Base-by-base conservation (phyloP, 1,139 yeast species). In the Pneumocystis carinii region DNA sequence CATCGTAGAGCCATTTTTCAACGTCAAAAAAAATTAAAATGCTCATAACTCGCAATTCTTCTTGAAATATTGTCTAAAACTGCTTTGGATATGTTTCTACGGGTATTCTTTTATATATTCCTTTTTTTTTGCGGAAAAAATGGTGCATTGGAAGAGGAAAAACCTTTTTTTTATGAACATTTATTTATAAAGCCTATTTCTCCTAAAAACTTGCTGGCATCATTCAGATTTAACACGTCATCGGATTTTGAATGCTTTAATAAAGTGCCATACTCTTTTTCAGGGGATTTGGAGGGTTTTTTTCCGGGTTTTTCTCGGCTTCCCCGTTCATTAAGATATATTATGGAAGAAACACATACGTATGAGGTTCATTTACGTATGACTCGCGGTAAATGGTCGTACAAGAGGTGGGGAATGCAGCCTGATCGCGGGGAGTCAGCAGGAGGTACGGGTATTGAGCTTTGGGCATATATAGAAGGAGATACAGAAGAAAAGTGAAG, bases 401-500 rank as follows among this genome's bases (percentile, higher is more conserved):
- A 90, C 0, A 88, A 86, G 66, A 76, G 81, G 6, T 92, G 97
- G 95, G 98, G 98, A 0, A 76, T 79, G 61, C 78, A 88, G 62
- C 97, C 97, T 0, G 75, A 77, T 61, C 76, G 82, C 68, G 99
- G 99, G 0, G 71, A 74, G 14, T 77, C 75, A 64, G 80, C 90
- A 63, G 98, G 98, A 29, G 98, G 98, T 1, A 87, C 94, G 2
- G 99, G 99, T 41, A 96, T 92, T 12, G 99, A 94, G 73, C 72
- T 92, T 12, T 88, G 95, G 88, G 94, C 97, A 0, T 79, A 84
- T 61, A 80, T 92, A 32, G 94, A 86, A 70, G 92, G 94, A 0
- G 75, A 74, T 0, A 71, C 78, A 38, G 74, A 79, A 59, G 77
- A 76, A 0, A 80, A 77, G 68, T 65, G 62, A 12, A 61, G 59